A percentile compares a stretch with the other conserved stretches of the same genome.
phyloP scores from a whole-genome alignment of 78 protist genomes.

The Isochrysis galbana region DNA sequence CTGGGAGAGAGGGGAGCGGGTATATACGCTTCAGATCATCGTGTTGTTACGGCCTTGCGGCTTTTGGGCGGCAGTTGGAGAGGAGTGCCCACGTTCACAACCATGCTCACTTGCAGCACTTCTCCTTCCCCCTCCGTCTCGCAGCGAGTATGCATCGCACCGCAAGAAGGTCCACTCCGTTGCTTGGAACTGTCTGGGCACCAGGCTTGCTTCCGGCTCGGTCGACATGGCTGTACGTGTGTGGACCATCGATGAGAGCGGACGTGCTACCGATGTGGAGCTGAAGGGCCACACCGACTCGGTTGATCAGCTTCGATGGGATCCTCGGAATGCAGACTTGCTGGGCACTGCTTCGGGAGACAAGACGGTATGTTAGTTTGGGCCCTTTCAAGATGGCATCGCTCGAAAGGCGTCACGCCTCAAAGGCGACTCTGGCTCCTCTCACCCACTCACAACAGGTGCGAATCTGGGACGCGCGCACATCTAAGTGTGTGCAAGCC shows the following conservation, averaged over 20 bases:
- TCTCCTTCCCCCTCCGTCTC: too few species aligned
- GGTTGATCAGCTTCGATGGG: constrained; percentile 26
- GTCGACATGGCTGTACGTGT: not conserved
- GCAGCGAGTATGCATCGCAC: not conserved
- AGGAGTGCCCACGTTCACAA: too few species aligned
- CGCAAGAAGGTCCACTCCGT: not conserved
- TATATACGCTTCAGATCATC: too few species aligned
- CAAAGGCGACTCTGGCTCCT: too few species aligned
- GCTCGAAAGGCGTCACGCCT: too few species aligned
- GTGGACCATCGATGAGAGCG: not conserved
- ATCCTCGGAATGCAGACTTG: not conserved
- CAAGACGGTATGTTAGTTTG: too few species aligned
- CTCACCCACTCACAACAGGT: too few species aligned
- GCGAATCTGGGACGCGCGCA: constrained; percentile 38
- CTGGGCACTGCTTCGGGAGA: constrained; percentile 43
- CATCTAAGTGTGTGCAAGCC: not conserved
- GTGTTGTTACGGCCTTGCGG: too few species aligned
- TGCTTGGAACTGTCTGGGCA: not conserved
- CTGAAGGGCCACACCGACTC: not conserved
- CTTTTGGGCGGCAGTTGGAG: too few species aligned
- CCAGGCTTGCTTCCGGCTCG: not conserved
- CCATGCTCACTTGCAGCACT: too few species aligned
- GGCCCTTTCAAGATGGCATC: too few species aligned
- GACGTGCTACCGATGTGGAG: not conserved
- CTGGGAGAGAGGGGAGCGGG: too few species aligned